Evolutionary conservation across 2,329 filamentous ascomycete species (phyloP), one percentile per base, ranked within the genome.

Genomic region (Cadophora sp.): DNA sequence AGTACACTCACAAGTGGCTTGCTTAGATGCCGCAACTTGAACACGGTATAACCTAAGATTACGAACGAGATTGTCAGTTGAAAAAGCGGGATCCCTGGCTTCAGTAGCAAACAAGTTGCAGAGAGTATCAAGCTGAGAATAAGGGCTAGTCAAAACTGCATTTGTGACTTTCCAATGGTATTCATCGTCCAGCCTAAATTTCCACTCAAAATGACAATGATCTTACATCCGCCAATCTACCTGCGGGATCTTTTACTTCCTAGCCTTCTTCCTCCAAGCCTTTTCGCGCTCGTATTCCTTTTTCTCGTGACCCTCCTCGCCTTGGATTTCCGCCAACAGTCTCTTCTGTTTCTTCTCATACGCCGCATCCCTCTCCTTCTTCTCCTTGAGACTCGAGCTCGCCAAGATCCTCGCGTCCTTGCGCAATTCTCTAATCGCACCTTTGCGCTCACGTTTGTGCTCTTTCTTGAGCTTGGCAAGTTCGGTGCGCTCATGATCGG

Each of bases 311-410:
- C 95, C 95, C 80, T 97, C 96, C 82, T 97, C 92, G 73, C 91
- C 93, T 82, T 99, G 95, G 76, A 99, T 97, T 86, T 97, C 94
- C 11, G 94, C 92, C 74, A 98, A 89, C 69, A 99, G 84, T 73
- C 91, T 88, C 85, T 91, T 92, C 84, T 95, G 97, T 86, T 98
- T 98, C 85, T 92, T 92, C 85, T 98, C 95, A 84, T 99, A 98
- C 73, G 92, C 94, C 67, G 88, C 89, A 83, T 98, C 96, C 83
- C 89, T 91, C 83, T 92, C 92, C 86, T 94, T 97, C 89, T 98
- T 98, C 83, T 97, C 86, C 76, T 89, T 87, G 76, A 99, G 84
- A 80, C 92, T 92, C 86, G 97, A 94, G 74, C 95, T 86, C 40
- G 94, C 93, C 83, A 98, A 89, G 78, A 99, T 98, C 79, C 92